A percentile compares a stretch with the other conserved stretches of the same genome.
Conservation (phyloP, 805 yeast species). For the Jamesozyma lodderae region DNA sequence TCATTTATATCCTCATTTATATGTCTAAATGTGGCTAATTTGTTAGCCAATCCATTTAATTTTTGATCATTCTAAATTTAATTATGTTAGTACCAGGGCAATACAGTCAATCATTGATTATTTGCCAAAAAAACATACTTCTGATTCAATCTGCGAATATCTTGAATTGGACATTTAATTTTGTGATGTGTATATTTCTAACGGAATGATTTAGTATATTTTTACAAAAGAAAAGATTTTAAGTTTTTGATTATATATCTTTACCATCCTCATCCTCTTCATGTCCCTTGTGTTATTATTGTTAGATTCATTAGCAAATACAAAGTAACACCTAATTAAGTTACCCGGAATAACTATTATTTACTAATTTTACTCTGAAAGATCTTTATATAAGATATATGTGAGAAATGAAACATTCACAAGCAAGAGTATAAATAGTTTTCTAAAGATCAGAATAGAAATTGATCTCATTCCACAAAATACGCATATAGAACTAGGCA, state of each 20-base stretch:
- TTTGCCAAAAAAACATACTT: slow-evolving; percentile 8
- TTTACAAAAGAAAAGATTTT: too few species aligned
- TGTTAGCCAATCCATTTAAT: slow-evolving; percentile 54
- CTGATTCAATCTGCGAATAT: slow-evolving; percentile 25
- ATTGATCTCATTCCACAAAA: slow-evolving; percentile 32
- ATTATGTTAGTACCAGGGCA: neutral
- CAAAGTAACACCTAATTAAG: too few species aligned
- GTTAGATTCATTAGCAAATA: too few species aligned
- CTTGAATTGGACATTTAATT: slow-evolving; percentile 29
- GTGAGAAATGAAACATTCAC: neutral
- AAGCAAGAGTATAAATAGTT: neutral
- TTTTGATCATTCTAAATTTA: slow-evolving; percentile 47
- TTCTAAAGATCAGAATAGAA: slow-evolving; percentile 21
- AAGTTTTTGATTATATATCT: too few species aligned
- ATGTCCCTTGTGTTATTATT: too few species aligned
- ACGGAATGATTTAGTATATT: too few species aligned
- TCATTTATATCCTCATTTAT: slow-evolving; percentile 61
- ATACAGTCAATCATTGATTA: neutral
- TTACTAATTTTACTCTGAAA: too few species aligned
- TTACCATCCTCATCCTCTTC: too few species aligned
- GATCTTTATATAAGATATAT: neutral
- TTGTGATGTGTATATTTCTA: too few species aligned
- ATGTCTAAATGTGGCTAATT: slow-evolving; percentile 52
- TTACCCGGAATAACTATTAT: too few species aligned
- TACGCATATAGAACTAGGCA: slow-evolving; percentile 39